Percentiles rank a stretch among this genome's conserved stretches.
Evolutionary conservation across 148 eudicot genomes (phyloP).

Genomic region (Beta vulgaris): DNA sequence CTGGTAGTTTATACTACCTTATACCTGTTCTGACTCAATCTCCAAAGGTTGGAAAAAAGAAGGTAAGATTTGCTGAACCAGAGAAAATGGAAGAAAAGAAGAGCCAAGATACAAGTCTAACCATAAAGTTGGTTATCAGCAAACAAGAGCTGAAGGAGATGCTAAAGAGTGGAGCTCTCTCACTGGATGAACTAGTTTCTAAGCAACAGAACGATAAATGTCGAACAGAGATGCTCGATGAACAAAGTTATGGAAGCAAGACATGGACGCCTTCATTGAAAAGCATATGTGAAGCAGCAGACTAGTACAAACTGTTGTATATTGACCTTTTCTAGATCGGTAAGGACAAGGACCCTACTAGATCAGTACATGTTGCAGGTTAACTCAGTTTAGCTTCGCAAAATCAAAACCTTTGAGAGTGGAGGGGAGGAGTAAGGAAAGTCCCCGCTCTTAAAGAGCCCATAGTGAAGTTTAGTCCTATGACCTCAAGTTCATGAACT

Average conservation of each 20-base stretch:
- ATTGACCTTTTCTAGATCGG: too few relatives aligned
- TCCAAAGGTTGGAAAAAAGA: slow-evolving; percentile 24
- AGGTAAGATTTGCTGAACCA: slow-evolving; percentile 30
- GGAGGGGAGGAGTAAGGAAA: too few relatives aligned
- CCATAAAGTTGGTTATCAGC: slow-evolving; percentile 61
- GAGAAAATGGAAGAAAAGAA: slow-evolving; percentile 13
- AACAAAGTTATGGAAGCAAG: background rate
- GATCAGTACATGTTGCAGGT: too few relatives aligned
- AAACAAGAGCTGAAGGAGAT: slow-evolving; percentile 64
- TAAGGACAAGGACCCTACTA: too few relatives aligned
- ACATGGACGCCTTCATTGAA: slow-evolving; percentile 48
- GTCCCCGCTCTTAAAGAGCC: too few relatives aligned
- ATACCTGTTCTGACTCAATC: slow-evolving; percentile 32
- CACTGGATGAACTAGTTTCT: slow-evolving; percentile 40
- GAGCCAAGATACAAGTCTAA: slow-evolving; percentile 33
- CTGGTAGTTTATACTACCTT: slow-evolving; percentile 44
- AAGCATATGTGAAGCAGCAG: slow-evolving; percentile 50
- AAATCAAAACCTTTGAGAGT: too few relatives aligned
- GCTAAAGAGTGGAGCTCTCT: slow-evolving; percentile 41
- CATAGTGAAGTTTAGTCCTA: too few relatives aligned
- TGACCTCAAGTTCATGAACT: too few relatives aligned
- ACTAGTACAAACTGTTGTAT: slow-evolving; percentile 9
- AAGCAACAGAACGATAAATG: slow-evolving; percentile 26
- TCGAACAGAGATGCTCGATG: slow-evolving; percentile 6
- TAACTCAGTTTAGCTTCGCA: too few relatives aligned